phyloP scores from a whole-genome alignment of 495 filamentous ascomycete species.

The Mycothermus thermophilus region DNA sequence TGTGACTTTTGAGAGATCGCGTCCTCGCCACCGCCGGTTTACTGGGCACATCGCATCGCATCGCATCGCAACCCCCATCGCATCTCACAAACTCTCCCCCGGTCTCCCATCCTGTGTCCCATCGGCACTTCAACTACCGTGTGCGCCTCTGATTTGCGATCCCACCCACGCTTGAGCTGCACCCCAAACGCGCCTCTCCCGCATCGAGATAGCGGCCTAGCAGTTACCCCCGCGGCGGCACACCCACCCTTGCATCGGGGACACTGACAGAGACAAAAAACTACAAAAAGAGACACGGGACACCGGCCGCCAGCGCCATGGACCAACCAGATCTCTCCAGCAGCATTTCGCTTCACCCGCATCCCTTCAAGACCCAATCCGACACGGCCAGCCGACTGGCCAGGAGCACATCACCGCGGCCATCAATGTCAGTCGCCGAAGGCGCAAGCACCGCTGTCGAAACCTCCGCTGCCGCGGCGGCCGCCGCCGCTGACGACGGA shows the following conservation, averaged over 20 bases:
- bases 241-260: background rate
- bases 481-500: slow-evolving; percentile 25
- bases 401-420: slow-evolving; percentile 1
- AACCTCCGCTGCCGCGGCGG: background rate
- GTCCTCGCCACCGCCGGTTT: no score
- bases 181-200: background rate
- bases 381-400: slow-evolving; percentile 14
- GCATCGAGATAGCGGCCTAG: background rate
- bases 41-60: no score
- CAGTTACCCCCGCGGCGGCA: background rate
- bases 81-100: no score
- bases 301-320: slow-evolving; percentile 6
- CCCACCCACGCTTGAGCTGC: background rate
- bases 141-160: no score
- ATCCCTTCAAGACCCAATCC: slow-evolving; percentile 34
- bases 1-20: no score
- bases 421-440: slow-evolving; percentile 16
- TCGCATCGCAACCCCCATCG: no score
- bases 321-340: slow-evolving; percentile 22
- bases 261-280: background rate
- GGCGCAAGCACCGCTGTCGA: slow-evolving; percentile 33
- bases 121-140: no score
- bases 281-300: no score
- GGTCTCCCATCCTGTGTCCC: no score
- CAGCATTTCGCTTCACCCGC: slow-evolving; percentile 31